Conservation (phyloP, 2,329 filamentous ascomycete species). For the Trichoderma citrinoviride region DNA sequence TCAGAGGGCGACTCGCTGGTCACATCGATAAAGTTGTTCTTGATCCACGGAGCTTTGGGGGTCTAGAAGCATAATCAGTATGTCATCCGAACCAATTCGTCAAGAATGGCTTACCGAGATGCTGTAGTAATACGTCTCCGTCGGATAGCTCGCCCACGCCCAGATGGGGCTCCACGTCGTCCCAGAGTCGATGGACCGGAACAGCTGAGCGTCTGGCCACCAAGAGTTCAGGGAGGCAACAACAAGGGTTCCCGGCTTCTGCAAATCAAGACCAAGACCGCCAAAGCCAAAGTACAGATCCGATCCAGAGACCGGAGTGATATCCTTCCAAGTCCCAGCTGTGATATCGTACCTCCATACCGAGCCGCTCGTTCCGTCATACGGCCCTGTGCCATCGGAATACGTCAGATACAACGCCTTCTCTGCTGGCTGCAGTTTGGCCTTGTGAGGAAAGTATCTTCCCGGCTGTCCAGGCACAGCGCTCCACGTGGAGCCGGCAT, state of each 20-base stretch:
- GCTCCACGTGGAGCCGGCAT: conserved; percentile 14
- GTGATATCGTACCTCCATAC: conserved; percentile 14
- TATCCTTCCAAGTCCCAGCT: conserved; percentile 7
- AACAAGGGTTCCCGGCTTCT: conserved; percentile 5
- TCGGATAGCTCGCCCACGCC: conserved; percentile 13
- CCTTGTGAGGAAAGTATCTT: conserved; percentile 17
- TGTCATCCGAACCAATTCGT: neutral
- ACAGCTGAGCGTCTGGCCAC: conserved; percentile 13
- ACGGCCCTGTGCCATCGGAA: conserved; percentile 8
- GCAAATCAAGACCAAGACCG: neutral
- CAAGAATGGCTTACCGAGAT: conserved; percentile 4
- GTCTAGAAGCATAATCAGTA: neutral
- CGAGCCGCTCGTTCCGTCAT: conserved; percentile 3
- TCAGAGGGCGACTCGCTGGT: conserved; percentile 4
- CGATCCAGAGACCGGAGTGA: conserved; percentile 3
- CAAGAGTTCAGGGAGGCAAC: conserved; percentile 13
- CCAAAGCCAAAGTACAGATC: conserved; percentile 14
- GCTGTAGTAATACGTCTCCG: conserved; percentile 9
- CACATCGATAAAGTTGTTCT: conserved; percentile 14
- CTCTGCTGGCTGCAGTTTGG: conserved; percentile 7
- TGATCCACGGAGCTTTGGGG: conserved; percentile 11
- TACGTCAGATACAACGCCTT: conserved; percentile 13
- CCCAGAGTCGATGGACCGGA: conserved; percentile 9
- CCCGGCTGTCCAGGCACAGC: conserved; percentile 5
- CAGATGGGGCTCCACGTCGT: conserved; percentile 5